Conservation (phyloP, 2,329 filamentous ascomycete species). For the Penicillium thymicola region DNA sequence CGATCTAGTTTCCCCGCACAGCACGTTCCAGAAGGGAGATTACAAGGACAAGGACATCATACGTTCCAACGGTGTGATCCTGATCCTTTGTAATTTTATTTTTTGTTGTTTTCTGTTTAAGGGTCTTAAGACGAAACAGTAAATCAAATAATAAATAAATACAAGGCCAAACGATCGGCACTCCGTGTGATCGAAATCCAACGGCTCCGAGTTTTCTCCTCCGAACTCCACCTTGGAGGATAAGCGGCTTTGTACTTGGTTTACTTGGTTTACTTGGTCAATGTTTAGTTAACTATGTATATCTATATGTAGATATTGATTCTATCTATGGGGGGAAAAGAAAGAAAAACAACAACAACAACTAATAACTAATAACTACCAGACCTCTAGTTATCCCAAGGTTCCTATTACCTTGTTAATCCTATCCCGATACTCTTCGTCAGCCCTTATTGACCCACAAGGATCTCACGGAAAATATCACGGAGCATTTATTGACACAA, state of each 20-base stretch:
- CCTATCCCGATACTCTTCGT: background rate
- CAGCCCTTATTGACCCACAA: background rate
- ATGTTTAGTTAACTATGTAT: too few relatives aligned
- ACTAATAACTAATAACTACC: background rate
- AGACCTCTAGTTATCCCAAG: too few relatives aligned
- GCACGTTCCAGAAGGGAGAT: constrained; percentile 2
- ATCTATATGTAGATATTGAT: too few relatives aligned
- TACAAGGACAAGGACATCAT: background rate
- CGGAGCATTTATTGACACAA: too few relatives aligned
- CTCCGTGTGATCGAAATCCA: constrained; percentile 11
- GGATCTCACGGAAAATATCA: background rate
- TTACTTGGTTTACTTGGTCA: background rate
- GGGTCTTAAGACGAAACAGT: background rate
- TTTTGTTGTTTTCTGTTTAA: background rate
- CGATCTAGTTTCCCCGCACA: constrained; percentile 5
- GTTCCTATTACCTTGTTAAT: background rate
- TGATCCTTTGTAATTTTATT: background rate
- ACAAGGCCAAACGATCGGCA: background rate
- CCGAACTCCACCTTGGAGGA: constrained; percentile 6
- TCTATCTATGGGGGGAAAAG: too few relatives aligned
- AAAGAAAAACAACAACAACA: background rate
- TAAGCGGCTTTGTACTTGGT: background rate
- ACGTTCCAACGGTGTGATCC: background rate
- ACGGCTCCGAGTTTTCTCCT: constrained; percentile 27
- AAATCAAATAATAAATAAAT: background rate